Evolutionary conservation across 768 basidiomycete genomes (phyloP), one percentile per base, ranked within the genome.

Genomic region (Suillus paluster): DNA sequence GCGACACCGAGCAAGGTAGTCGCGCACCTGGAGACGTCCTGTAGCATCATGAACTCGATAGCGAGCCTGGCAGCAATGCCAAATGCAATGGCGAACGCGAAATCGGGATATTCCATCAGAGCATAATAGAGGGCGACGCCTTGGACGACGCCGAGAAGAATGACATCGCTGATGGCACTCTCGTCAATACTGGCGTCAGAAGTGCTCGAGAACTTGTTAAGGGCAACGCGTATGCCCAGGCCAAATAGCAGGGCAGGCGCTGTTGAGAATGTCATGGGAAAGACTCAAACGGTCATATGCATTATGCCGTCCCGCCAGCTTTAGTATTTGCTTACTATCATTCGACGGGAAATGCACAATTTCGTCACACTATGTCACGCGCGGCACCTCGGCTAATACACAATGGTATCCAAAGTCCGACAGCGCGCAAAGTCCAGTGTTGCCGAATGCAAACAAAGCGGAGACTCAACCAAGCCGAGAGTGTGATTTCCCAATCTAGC

Each of bases 91-190:
- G 81, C 77, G 68, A 89, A 75, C 41, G 83, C 81, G 39, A 89
- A 75, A 62, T 80, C 78, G 52, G 82, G 80, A 59, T 81, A 80
- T 70, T 83, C 80, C 67, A 77, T 85, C 64, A 84, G 81, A 59
- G 88, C 80, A 68, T 85, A 88, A 68, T 91, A 88, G 57, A 94
- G 78, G 27, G 84, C 88, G 65, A 90, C 85, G 55, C 91, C 91
- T 73, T 92, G 89, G 82, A 89, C 87, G 67, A 88, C 81, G 56
- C 91, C 91, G 56, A 84, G 75, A 60, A 94, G 84, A 70, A 92
- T 75, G 67, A 81, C 80, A 68, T 90, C 84, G 62, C 83, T 83
- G 45, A 88, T 73, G 66, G 84, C 75, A 30, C 83, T 64, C 23
- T 71, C 67, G 1, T 71, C 67, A 4, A 25, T 21, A 50, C 41